Percentiles rank a stretch among this genome's conserved stretches.
Conservation (phyloP, 2,329 filamentous ascomycete genomes). For the Blastomyces parvus region DNA sequence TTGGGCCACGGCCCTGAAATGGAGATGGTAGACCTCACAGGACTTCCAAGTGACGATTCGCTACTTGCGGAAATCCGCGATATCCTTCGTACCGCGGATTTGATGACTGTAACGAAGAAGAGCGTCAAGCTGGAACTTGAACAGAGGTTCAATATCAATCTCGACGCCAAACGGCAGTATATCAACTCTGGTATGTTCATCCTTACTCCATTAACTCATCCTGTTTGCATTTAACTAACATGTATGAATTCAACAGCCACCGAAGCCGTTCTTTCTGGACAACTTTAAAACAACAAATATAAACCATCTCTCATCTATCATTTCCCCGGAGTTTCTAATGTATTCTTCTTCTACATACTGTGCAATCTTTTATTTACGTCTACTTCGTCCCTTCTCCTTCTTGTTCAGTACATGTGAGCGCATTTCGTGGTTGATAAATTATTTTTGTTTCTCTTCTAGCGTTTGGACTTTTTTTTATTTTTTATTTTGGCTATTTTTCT, state of each 20-base stretch:
- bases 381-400: not conserved
- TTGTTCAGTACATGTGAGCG: constrained; percentile 3
- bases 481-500: too few species aligned
- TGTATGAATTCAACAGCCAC: constrained; percentile 46
- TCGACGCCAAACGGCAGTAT: constrained; percentile 83
- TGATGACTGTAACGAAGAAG: constrained; percentile 99
- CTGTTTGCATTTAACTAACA: constrained; percentile 20
- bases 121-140: constrained; percentile 91
- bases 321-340: not conserved
- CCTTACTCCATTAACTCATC: not conserved
- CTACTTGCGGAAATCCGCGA: constrained; percentile 89
- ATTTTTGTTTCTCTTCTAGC: not conserved
- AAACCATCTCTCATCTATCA: not conserved
- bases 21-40: constrained; percentile 64
- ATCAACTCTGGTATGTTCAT: constrained; percentile 74
- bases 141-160: constrained; percentile 72
- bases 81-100: constrained; percentile 78
- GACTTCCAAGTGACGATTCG: constrained; percentile 78
- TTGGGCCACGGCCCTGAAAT: constrained; percentile 50
- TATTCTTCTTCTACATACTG: not conserved
- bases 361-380: not conserved
- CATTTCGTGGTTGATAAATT: not conserved
- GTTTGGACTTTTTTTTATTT: not conserved
- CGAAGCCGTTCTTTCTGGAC: constrained; percentile 67
- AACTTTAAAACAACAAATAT: constrained; percentile 43